Conservation (phyloP, 2,329 filamentous ascomycete genomes). For the Aspergillus quadricinctus region DNA sequence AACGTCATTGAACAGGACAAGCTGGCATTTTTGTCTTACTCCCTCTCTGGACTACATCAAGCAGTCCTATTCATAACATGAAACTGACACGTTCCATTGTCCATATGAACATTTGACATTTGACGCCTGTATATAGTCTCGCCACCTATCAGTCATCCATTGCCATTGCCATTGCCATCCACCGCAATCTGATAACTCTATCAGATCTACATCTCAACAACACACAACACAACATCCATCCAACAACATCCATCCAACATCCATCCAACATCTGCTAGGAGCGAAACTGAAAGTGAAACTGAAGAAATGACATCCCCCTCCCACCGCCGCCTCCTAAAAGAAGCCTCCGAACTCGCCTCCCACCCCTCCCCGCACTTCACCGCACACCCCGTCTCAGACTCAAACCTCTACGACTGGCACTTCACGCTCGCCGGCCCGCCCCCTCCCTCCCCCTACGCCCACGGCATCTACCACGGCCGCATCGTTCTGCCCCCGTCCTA, state of each 20-base stretch:
- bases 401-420: conserved; percentile 97
- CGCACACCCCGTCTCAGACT: conserved; percentile 72
- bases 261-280: too few species aligned
- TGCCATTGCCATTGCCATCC: neutral
- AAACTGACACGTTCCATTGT: neutral
- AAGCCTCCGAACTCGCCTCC: conserved; percentile 79
- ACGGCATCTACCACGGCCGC: conserved; percentile 89
- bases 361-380: conserved; percentile 81
- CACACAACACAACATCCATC: neutral
- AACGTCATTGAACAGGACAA: neutral
- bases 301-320: conserved; percentile 28
- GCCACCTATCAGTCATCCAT: neutral
- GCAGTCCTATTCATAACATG: neutral
- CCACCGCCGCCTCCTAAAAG: conserved; percentile 56
- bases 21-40: neutral
- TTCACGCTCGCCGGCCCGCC: conserved; percentile 94
- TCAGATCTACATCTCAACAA: neutral
- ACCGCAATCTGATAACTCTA: neutral
- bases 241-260: neutral
- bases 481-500: conserved; percentile 88
- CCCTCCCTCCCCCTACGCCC: conserved; percentile 67
- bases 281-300: too few species aligned
- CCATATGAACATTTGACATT: neutral
- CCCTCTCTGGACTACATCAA: neutral
- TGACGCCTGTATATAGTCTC: neutral